A percentile compares a stretch with the other conserved stretches of the same genome.
phyloP scores from a whole-genome alignment of 345 rosid species.

The Pelargonium nanum region DNA sequence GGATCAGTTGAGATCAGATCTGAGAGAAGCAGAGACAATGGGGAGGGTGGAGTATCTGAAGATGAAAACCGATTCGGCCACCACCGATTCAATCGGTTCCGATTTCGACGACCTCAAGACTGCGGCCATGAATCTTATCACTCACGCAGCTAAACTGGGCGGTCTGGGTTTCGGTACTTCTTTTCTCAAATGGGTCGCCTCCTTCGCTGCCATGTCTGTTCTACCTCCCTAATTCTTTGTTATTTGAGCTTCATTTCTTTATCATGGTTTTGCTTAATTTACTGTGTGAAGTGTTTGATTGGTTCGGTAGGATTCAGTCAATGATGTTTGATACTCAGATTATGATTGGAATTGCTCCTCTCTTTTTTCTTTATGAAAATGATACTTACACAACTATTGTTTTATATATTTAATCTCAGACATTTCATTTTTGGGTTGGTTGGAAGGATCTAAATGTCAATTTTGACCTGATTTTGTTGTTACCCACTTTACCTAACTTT shows the following conservation, averaged over 20 bases:
- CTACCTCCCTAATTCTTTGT: background rate
- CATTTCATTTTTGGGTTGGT: too few relatives aligned
- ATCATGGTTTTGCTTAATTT: background rate
- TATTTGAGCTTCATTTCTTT: background rate
- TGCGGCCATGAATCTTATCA: constrained; percentile 47
- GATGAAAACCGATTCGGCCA: constrained; percentile 41
- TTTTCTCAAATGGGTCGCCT: constrained; percentile 81
- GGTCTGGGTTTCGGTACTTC: constrained; percentile 71
- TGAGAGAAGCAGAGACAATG: constrained; percentile 22
- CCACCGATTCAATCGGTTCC: constrained; percentile 34
- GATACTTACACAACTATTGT: too few relatives aligned
- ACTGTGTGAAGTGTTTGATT: background rate
- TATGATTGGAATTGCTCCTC: too few relatives aligned
- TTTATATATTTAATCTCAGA: too few relatives aligned
- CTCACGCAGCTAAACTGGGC: constrained; percentile 44
- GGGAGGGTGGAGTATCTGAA: constrained; percentile 55
- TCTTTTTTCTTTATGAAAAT: too few relatives aligned
- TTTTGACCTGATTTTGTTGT: too few relatives aligned
- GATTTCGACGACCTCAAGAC: constrained; percentile 51
- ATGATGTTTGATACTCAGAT: background rate
- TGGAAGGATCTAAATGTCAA: background rate
- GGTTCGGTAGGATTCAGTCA: background rate
- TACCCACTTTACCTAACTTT: background rate
- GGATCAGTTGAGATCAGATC: background rate
- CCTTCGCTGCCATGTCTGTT: constrained; percentile 69